These are phyloP conservation scores for Colletotrichum kahawae DNA, from an alignment of 2,329 filamentous ascomycete species.

Conservation along the genomic window DNA sequence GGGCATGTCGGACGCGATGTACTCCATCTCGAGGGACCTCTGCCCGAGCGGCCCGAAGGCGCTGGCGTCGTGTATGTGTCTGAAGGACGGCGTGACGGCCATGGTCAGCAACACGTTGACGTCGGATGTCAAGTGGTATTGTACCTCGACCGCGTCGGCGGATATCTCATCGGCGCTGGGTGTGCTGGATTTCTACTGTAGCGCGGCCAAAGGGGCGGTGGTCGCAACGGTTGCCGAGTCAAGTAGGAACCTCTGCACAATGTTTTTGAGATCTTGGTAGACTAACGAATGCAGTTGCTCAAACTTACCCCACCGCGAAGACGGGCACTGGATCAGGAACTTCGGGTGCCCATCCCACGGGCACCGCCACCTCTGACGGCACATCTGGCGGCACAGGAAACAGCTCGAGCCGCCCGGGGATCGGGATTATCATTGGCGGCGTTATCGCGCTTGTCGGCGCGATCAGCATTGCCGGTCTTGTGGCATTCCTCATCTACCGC, in stretches of 20 bases:
- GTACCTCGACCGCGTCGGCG: conserved; percentile 45
- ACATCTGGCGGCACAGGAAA: neutral
- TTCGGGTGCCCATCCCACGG: neutral
- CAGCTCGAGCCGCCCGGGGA: conserved; percentile 26
- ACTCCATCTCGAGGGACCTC: conserved; percentile 38
- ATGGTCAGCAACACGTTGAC: conserved; percentile 48
- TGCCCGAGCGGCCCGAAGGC: conserved; percentile 53
- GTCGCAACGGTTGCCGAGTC: conserved; percentile 47
- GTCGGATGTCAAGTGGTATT: conserved; percentile 48
- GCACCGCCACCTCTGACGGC: neutral
- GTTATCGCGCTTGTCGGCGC: conserved; percentile 20
- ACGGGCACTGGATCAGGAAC: conserved; percentile 10
- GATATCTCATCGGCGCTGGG: conserved; percentile 51
- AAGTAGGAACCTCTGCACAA: conserved; percentile 24
- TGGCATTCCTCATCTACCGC: conserved; percentile 41
- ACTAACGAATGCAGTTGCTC: conserved; percentile 25
- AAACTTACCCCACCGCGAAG: conserved; percentile 28
- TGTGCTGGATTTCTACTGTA: conserved; percentile 55
- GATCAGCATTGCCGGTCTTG: conserved; percentile 30
- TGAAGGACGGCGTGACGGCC: conserved; percentile 53
- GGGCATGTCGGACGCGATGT: conserved; percentile 47
- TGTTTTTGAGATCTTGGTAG: conserved; percentile 9
- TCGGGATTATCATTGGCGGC: conserved; percentile 37
- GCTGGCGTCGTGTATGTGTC: conserved; percentile 57
- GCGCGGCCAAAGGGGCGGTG: conserved; percentile 48